Conservation (phyloP, 179 eudicot species). For the Monotropa hypopitys region DNA sequence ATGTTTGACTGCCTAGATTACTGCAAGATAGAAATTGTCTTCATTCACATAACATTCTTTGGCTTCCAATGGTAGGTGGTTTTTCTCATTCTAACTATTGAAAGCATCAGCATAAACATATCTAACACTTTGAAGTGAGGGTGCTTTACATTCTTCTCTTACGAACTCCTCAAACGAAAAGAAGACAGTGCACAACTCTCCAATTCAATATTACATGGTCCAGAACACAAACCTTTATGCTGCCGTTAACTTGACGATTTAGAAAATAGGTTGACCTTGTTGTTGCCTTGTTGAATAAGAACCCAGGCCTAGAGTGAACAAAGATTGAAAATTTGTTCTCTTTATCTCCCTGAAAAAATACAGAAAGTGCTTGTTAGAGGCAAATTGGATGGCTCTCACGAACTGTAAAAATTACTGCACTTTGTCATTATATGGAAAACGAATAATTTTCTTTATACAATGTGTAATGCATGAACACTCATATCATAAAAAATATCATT, state of each 20-base stretch:
- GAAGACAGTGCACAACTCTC: not conserved
- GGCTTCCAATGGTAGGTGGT: not conserved
- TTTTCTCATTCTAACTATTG: not conserved
- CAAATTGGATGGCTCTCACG: not conserved
- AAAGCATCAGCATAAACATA: not conserved
- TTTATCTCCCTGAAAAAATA: slow-evolving; percentile 49
- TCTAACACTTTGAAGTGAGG: not conserved
- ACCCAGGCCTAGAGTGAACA: slow-evolving; percentile 92
- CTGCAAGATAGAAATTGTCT: not conserved
- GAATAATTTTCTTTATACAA: not conserved
- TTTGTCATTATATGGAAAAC: not conserved
- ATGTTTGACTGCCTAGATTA: not conserved
- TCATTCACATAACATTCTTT: not conserved
- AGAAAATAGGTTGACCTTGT: slow-evolving; percentile 67
- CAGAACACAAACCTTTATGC: slow-evolving; percentile 48
- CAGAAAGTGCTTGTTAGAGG: not conserved
- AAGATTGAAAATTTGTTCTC: slow-evolving; percentile 55
- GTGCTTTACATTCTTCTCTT: slow-evolving; percentile 4
- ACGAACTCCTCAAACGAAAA: not conserved
- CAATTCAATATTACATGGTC: not conserved
- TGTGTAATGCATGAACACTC: not conserved
- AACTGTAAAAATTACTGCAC: not conserved
- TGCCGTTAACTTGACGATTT: slow-evolving; percentile 68
- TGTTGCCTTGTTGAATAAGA: slow-evolving; percentile 51
- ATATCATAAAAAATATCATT: not conserved